A percentile compares a stretch with the other conserved stretches of the same genome.
phyloP scores from a whole-genome alignment of 495 filamentous ascomycete genomes.

The Aeminium ludgeri region DNA sequence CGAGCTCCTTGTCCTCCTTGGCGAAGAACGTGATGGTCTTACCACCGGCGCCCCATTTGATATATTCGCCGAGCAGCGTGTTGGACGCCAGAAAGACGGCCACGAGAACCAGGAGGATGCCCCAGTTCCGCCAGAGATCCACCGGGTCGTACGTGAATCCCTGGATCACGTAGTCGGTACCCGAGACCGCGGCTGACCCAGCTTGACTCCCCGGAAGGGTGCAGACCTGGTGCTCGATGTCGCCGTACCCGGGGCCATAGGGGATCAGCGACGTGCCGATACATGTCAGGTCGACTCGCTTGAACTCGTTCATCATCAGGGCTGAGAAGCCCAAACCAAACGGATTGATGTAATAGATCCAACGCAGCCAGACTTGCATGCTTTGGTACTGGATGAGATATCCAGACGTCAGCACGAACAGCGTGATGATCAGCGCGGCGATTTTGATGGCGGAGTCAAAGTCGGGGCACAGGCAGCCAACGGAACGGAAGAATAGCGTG shows the following conservation, averaged over 20 bases:
- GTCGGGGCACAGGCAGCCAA: slow-evolving; percentile 62
- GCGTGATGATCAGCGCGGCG: slow-evolving; percentile 55
- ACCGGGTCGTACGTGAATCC: slow-evolving; percentile 43
- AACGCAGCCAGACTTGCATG: slow-evolving; percentile 56
- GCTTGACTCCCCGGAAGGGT: slow-evolving; percentile 51
- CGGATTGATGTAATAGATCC: slow-evolving; percentile 71
- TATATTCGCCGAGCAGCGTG: slow-evolving; percentile 54
- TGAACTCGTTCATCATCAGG: slow-evolving; percentile 76
- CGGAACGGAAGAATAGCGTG: slow-evolving; percentile 64
- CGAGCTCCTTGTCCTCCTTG: slow-evolving; percentile 53
- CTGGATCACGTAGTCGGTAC: slow-evolving; percentile 42
- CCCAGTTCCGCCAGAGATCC: slow-evolving; percentile 62
- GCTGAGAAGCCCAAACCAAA: slow-evolving; percentile 56
- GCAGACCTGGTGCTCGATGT: slow-evolving; percentile 57
- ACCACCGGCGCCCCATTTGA: slow-evolving; percentile 61
- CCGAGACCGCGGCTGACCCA: slow-evolving; percentile 41
- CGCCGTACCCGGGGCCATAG: slow-evolving; percentile 33
- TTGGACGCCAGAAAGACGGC: slow-evolving; percentile 51
- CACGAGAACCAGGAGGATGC: slow-evolving; percentile 53
- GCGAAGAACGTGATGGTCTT: slow-evolving; percentile 58
- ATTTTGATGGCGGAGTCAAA: slow-evolving; percentile 79
- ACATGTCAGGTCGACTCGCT: slow-evolving; percentile 43
- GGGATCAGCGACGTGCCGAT: slow-evolving; percentile 47
- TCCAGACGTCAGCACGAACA: slow-evolving; percentile 63
- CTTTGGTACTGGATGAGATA: slow-evolving; percentile 62